Evolutionary conservation across 2,329 filamentous ascomycete species (phyloP).

Genomic region (Alternaria metachromatica): DNA sequence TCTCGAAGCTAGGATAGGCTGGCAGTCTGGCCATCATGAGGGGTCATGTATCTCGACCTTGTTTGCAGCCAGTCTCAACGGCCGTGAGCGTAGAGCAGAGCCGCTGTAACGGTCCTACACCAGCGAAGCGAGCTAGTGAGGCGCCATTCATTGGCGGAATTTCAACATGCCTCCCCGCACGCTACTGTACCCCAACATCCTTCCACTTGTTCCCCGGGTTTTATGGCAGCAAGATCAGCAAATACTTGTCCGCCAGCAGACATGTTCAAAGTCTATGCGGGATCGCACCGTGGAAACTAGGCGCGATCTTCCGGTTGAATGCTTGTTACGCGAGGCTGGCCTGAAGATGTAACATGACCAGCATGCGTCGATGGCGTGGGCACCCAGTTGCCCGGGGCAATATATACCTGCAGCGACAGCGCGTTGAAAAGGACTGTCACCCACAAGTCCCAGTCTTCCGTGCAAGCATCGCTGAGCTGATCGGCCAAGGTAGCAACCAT

Average conservation of each 20-base stretch:
- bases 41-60: neutral
- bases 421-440: neutral
- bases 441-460: neutral
- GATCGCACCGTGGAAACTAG: constrained; percentile 30
- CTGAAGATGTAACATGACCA: constrained; percentile 14
- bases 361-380: constrained; percentile 11
- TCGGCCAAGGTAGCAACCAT: constrained; percentile 29
- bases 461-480: neutral
- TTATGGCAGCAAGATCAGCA: constrained; percentile 17
- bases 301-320: constrained; percentile 28
- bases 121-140: constrained; percentile 1
- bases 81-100: neutral
- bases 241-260: constrained; percentile 7
- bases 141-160: constrained; percentile 32
- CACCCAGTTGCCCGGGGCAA: constrained; percentile 11
- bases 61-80: neutral
- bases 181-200: constrained; percentile 27
- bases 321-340: constrained; percentile 13
- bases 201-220: constrained; percentile 21
- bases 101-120: constrained; percentile 1
- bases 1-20: constrained; percentile 35
- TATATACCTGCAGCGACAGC: constrained; percentile 11
- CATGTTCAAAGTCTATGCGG: neutral
- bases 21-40: neutral
- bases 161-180: constrained; percentile 22